Evolutionary conservation across 306 rosid species (phyloP).

Genomic region (Prunus mume): DNA sequence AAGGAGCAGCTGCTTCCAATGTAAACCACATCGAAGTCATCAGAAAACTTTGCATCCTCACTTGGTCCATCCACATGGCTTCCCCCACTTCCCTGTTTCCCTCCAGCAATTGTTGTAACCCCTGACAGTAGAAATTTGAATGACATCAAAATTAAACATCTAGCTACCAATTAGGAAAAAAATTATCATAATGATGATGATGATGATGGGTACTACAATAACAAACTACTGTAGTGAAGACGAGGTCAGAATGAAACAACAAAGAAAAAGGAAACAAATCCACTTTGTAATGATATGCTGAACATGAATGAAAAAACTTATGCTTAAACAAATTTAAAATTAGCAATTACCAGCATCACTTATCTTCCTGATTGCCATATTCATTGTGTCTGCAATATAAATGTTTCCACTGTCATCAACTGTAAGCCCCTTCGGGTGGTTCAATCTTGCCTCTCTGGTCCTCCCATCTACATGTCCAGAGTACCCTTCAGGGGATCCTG

Average conservation of each 20-base stretch:
- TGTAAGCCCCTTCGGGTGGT: conserved; percentile 82
- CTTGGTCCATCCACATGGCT: conserved; percentile 91
- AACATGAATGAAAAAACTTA: background rate
- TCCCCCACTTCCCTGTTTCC: conserved; percentile 73
- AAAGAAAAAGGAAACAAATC: background rate
- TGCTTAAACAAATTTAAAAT: background rate
- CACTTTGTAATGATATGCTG: background rate
- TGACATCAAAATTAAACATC: conserved; percentile 11
- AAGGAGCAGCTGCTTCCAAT: conserved; percentile 91
- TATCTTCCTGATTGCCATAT: conserved; percentile 91
- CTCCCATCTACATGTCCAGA: conserved; percentile 86
- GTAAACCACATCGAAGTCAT: conserved; percentile 89
- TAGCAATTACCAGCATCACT: conserved; percentile 66
- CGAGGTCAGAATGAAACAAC: background rate
- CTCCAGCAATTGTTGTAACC: conserved; percentile 93
- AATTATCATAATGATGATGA: background rate
- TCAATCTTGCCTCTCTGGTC: conserved; percentile 80
- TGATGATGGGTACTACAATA: background rate
- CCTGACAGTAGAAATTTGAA: conserved; percentile 44
- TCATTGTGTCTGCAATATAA: conserved; percentile 79
- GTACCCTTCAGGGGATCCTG: conserved; percentile 86
- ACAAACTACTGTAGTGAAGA: background rate
- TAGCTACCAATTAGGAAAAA: background rate
- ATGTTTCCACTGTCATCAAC: conserved; percentile 92
- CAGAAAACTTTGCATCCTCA: conserved; percentile 84